Base-by-base conservation (phyloP, 1,284 basidiomycete species). In the Sutorius eximius region DNA sequence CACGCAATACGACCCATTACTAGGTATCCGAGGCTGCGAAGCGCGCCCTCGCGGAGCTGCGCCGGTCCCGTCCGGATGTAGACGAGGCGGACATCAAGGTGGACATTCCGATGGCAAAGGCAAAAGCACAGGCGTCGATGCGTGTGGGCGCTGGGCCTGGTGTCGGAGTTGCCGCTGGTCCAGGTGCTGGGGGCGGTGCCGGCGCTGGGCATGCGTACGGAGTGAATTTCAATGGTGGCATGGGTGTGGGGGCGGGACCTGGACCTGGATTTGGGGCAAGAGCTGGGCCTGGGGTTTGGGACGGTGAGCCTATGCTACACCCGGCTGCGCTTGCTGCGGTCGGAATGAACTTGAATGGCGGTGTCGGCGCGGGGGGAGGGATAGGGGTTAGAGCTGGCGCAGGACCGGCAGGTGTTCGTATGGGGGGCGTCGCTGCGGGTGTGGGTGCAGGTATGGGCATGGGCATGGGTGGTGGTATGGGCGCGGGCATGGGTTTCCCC, bases 11-110 rank as follows among this genome's bases (percentile, higher is more conserved):
- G 24, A 27, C 24, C 24, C 24, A 27, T 3, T 30, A 8, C 18
- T 57, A 91, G 88, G 85, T 91, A n/a, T 77, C 81, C 36, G 79
- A 75, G 45, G 91, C 91, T 0, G 82, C 83, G 16, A 81, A 88
- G 63, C 77, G 74, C 46, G 88, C 89, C 0, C 70, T 84, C 27
- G 79, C 79, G 33, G 78, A 86, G n/a, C 81, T 81, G 64, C 81
- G 78, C 59, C 70, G 69, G 18, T 69, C 75, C 1, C 76, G 86
- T 48, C 86, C 86, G 15, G 82, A 86, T 18, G 68, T 85, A 20
- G 72, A 77, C 27, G 79, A 80, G 16, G 71, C 78, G 20, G 79
- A 78, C 33, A 65, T 89, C 53, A 73, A 78, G 43, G 78, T 88
- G 37, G 86, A 86, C 49, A 61, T 85, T 2, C 83, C 82, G 5